Evolutionary conservation across 2,329 filamentous ascomycete genomes (phyloP).

Genomic region (Endothia cerciana): DNA sequence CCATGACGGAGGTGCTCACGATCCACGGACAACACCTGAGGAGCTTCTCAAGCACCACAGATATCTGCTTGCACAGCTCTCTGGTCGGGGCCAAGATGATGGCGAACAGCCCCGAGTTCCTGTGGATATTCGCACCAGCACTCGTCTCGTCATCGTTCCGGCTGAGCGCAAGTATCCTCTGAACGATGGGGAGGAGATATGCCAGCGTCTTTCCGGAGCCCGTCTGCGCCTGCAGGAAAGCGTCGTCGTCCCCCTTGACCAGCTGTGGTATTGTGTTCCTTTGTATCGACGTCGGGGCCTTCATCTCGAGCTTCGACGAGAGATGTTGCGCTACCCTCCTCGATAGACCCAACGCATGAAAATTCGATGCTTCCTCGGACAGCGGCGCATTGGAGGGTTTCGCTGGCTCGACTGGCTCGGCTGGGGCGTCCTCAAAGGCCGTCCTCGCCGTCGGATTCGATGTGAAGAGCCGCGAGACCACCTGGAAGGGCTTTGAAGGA

Average conservation of each 20-base stretch:
- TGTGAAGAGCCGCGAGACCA: conserved; percentile 91
- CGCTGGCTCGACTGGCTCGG: conserved; percentile 55
- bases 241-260: conserved; percentile 80
- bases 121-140: conserved; percentile 63
- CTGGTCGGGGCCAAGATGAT: conserved; percentile 93
- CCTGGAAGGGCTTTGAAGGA: conserved; percentile 47
- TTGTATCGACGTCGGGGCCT: conserved; percentile 92
- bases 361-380: conserved; percentile 80
- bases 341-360: conserved; percentile 83
- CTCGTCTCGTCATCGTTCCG: conserved; percentile 50
- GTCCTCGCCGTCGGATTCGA: conserved; percentile 80
- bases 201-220: conserved; percentile 96
- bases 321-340: conserved; percentile 80
- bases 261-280: conserved; percentile 84
- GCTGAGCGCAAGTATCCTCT: conserved; percentile 81
- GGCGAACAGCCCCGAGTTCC: conserved; percentile 89
- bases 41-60: conserved; percentile 80
- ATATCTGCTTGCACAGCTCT: conserved; percentile 93
- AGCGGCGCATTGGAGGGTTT: conserved; percentile 91
- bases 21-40: conserved; percentile 92
- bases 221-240: conserved; percentile 95
- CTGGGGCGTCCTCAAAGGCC: conserved; percentile 53
- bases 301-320: conserved; percentile 82
- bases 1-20: conserved; percentile 82
- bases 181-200: conserved; percentile 91